Base-by-base conservation (phyloP, 805 yeast species). In the Myxozyma vanderwaltii region DNA sequence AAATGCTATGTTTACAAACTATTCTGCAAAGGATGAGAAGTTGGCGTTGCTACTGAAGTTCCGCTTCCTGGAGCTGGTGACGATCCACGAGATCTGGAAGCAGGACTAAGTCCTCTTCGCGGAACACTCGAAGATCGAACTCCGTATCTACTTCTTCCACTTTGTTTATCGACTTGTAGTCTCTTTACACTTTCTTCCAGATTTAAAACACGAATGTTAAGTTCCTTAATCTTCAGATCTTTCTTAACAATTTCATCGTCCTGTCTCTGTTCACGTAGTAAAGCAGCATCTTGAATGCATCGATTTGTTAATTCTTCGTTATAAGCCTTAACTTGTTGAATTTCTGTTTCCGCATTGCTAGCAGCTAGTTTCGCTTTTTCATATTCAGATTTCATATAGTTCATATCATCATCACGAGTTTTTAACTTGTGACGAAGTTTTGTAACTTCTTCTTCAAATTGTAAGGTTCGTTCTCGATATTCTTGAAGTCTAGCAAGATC, bases 381-480 rank as follows among this genome's bases (percentile, higher is more conserved):
- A 52, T 59, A 68, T 51, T 67, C 71, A 17, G 48, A 61, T 26
- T 66, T 67, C 72, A 68, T 86, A 71, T 88, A 91, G 51, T 76
- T 81, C 47, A 77, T 80, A 67, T 90, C 96, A 36, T 82, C 82
- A 1, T 71, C 70, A 44, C 78, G 77, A 4, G 84, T 76, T 26
- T 78, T 79, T 1, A 80, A 67, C 61, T 78, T 78, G 13, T 75
- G 72, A n/a, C 79, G 72, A 46, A 79, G 71, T 29, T 72, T 77
- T 33, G 74, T 72, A 2, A 86, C 72, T 51, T 79, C 76, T 5
- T 78, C 78, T 58, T 79, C 78, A 36, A 85, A 68, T 4, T 77
- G 76, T 68, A 79, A 73, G n/a, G 79, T 77, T 57, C 75, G 71
- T 26, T 71, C 60, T 61, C 82, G 81, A 62, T 75, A 77, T 17